phyloP scores from a whole-genome alignment of 495 filamentous ascomycete species.

The Xylaria cubensis region DNA sequence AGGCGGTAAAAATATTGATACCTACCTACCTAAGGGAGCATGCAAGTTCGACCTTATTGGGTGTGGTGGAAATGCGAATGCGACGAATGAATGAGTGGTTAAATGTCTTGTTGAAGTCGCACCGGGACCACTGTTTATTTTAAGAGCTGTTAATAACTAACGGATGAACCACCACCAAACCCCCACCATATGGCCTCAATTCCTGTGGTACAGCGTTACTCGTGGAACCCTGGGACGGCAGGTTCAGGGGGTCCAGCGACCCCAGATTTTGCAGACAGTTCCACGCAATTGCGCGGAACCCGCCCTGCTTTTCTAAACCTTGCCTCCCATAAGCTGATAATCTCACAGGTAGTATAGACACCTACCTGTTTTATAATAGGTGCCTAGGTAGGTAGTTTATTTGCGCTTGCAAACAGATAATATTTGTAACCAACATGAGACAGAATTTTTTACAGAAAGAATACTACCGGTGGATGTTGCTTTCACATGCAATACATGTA shows the following conservation, averaged over 20 bases:
- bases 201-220: not conserved
- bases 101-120: constrained; percentile 8
- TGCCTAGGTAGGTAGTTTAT: not conserved
- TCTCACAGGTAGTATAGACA: not conserved
- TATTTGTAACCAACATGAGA: not conserved
- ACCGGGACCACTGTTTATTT: constrained; percentile 1
- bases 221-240: not conserved
- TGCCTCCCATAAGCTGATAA: not conserved
- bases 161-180: not conserved
- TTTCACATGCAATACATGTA: not conserved
- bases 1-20: not conserved
- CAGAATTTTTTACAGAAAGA: not conserved
- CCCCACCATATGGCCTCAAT: constrained; percentile 3
- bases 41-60: constrained; percentile 7
- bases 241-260: not conserved
- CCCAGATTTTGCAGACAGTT: constrained; percentile 18
- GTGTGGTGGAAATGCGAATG: constrained; percentile 8
- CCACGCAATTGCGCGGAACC: constrained; percentile 9
- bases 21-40: not conserved
- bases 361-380: not conserved
- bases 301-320: constrained; percentile 2
- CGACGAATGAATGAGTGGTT: constrained; percentile 21
- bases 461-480: not conserved
- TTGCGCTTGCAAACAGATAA: too few species aligned
- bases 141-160: not conserved